Evolutionary conservation across 352 stramenopile genomes (phyloP).

Genomic region (Pythium oligandrum): DNA sequence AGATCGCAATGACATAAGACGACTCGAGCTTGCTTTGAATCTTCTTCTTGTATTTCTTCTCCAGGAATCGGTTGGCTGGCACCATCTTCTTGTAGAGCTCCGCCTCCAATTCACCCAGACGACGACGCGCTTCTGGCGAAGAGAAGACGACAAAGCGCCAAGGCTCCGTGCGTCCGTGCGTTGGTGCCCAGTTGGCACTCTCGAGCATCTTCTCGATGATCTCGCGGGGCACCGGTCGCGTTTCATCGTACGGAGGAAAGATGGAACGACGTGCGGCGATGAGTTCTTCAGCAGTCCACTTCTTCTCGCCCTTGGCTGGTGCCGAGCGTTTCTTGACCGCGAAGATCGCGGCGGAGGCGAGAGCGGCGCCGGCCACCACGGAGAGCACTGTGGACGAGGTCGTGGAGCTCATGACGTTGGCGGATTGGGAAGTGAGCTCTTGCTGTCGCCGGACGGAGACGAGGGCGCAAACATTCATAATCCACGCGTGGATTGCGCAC

Average conservation of each 20-base stretch:
- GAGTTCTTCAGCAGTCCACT: constrained; percentile 69
- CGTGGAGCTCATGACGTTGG: not conserved
- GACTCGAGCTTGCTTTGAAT: constrained; percentile 58
- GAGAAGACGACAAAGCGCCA: constrained; percentile 83
- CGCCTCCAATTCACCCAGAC: constrained; percentile 62
- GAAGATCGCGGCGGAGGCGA: constrained; percentile 12
- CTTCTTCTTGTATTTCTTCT: constrained; percentile 80
- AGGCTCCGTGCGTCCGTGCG: constrained; percentile 72
- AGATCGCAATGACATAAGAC: constrained; percentile 81
- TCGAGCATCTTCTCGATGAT: constrained; percentile 75
- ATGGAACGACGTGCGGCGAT: constrained; percentile 74
- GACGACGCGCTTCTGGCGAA: constrained; percentile 36
- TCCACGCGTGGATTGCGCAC: too few relatives aligned
- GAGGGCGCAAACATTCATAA: too few relatives aligned
- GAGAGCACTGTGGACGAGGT: constrained; percentile 5
- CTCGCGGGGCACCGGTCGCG: constrained; percentile 40
- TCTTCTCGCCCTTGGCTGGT: constrained; percentile 23
- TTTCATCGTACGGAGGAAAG: constrained; percentile 69
- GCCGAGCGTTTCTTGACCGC: constrained; percentile 20
- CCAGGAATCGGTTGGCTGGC: constrained; percentile 63
- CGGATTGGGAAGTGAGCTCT: too few relatives aligned
- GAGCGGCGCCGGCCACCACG: constrained; percentile 16
- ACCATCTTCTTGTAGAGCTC: constrained; percentile 64
- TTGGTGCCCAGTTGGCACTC: constrained; percentile 80
- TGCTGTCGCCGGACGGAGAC: not conserved